These are phyloP conservation scores for Euphorbia pulcherrima DNA, from an alignment of 345 rosid species.

Conservation along the genomic window DNA sequence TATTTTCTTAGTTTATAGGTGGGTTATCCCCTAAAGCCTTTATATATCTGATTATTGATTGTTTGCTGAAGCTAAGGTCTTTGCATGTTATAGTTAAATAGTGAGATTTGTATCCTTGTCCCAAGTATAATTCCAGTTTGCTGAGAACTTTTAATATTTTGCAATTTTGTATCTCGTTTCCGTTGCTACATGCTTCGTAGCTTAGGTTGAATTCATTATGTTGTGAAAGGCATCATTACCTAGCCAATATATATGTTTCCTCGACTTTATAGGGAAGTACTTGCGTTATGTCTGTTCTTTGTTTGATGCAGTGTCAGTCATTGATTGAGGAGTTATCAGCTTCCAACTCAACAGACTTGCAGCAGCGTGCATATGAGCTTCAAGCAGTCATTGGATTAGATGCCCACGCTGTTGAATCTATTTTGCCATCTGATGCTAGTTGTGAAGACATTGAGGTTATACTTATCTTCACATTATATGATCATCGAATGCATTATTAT, in stretches of 20 bases:
- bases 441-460: slow-evolving; percentile 91
- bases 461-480: not conserved
- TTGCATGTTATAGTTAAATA: not conserved
- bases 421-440: slow-evolving; percentile 88
- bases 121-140: not conserved
- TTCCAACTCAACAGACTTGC: slow-evolving; percentile 95
- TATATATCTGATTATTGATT: not conserved
- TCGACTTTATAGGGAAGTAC: not conserved
- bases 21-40: not conserved
- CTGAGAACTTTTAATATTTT: not conserved
- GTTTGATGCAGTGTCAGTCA: slow-evolving; percentile 72
- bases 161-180: not conserved
- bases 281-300: not conserved
- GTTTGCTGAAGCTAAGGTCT: not conserved
- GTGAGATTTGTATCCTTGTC: not conserved
- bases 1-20: not conserved
- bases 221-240: not conserved
- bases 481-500: not conserved
- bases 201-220: not conserved
- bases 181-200: not conserved
- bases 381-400: slow-evolving; percentile 69
- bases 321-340: slow-evolving; percentile 81
- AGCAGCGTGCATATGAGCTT: slow-evolving; percentile 98
- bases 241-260: not conserved
- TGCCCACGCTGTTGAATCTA: slow-evolving; percentile 54